These are phyloP conservation scores for Beauveria bassiana DNA, from an alignment of 2,329 filamentous ascomycete genomes.

Conservation along the genomic window DNA sequence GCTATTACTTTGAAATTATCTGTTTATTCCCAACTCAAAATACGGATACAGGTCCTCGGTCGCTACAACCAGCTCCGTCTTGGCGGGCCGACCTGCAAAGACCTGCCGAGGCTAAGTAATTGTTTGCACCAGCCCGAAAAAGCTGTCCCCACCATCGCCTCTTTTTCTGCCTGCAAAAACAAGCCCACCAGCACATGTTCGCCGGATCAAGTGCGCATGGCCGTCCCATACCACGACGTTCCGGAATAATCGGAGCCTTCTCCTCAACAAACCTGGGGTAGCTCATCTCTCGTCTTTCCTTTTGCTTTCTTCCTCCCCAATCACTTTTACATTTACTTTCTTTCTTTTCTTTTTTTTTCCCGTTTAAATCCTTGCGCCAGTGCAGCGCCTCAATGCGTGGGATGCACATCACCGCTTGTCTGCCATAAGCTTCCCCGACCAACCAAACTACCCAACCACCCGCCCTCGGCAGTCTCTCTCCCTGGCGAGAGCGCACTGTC, in stretches of 20 bases:
- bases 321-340: neutral
- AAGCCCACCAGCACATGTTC: slow-evolving; percentile 10
- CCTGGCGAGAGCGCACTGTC: neutral
- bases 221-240: neutral
- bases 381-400: slow-evolving; percentile 1
- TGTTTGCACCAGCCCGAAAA: slow-evolving; percentile 13
- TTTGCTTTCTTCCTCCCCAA: neutral
- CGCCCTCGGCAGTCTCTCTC: neutral
- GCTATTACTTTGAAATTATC: too few species aligned
- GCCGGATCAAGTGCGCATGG: slow-evolving; percentile 6
- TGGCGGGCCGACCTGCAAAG: neutral
- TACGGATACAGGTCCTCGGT: too few species aligned
- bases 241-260: slow-evolving; percentile 3
- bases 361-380: neutral
- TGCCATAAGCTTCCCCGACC: neutral
- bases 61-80: neutral
- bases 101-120: slow-evolving; percentile 17
- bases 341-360: neutral
- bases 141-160: slow-evolving; percentile 3
- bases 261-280: slow-evolving; percentile 9
- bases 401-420: slow-evolving; percentile 1
- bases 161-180: neutral
- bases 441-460: slow-evolving; percentile 2
- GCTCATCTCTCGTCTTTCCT: neutral
- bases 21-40: too few species aligned